Percentiles rank a stretch among this genome's conserved stretches.
These are phyloP conservation scores for Astrothelium macrocarpum DNA, from an alignment of 495 filamentous ascomycete species.

Conservation along the genomic window DNA sequence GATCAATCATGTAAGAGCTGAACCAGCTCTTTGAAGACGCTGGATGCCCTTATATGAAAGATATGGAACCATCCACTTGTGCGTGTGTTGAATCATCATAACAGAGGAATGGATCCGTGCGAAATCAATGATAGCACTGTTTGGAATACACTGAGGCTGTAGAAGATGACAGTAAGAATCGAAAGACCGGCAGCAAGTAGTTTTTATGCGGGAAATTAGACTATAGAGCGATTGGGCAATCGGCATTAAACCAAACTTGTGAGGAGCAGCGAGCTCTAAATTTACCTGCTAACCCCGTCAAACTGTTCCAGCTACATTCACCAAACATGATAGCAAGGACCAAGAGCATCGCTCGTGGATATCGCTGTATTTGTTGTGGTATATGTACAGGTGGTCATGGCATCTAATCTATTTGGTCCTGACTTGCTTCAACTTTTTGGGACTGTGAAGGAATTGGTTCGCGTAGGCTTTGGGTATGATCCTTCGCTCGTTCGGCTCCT, in stretches of 20 bases:
- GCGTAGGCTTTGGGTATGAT: constrained; percentile 90
- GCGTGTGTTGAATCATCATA: neutral
- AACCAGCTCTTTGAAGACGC: neutral
- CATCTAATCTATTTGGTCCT: constrained; percentile 64
- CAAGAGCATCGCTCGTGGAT: no score
- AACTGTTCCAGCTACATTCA: no score
- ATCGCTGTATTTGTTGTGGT: neutral
- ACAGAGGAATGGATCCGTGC: neutral
- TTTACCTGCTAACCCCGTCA: no score
- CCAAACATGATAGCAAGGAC: neutral
- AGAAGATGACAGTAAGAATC: no score
- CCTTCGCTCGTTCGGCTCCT: constrained; percentile 84
- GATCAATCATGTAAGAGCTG: neutral
- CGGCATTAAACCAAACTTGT: no score
- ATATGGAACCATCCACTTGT: neutral
- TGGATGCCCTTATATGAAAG: neutral
- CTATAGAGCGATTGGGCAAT: no score
- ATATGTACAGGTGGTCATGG: neutral
- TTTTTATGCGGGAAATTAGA: no score
- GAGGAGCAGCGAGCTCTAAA: no score
- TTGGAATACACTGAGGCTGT: no score
- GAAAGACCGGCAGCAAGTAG: no score
- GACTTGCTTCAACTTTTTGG: constrained; percentile 82
- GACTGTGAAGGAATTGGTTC: constrained; percentile 82
- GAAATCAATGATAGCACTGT: neutral